A percentile compares a stretch with the other conserved stretches of the same genome.
phyloP scores from a whole-genome alignment of 805 yeast species.

The Wickerhamiella cacticola region DNA sequence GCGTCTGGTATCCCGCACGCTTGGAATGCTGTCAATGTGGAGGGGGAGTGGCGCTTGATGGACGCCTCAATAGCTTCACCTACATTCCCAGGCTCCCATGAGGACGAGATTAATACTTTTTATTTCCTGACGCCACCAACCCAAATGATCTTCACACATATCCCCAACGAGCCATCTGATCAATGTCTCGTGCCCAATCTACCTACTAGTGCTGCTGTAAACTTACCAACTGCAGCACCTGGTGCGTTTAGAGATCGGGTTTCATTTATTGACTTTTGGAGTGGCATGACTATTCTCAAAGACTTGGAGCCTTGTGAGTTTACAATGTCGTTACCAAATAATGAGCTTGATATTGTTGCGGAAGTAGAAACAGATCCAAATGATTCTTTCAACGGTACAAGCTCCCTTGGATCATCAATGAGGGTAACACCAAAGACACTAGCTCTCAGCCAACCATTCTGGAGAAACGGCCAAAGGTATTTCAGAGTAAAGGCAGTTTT shows the following conservation, averaged over 20 bases:
- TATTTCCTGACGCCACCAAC: conserved; percentile 73
- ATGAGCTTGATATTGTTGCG: conserved; percentile 54
- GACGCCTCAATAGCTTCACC: conserved; percentile 59
- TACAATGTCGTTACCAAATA: conserved; percentile 53
- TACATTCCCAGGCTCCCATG: conserved; percentile 40
- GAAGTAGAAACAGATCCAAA: conserved; percentile 27
- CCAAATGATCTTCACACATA: conserved; percentile 68
- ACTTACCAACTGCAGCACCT: conserved; percentile 79
- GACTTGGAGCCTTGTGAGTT: conserved; percentile 74
- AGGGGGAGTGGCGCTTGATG: conserved; percentile 66
- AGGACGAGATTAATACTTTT: conserved; percentile 39
- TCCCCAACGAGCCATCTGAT: conserved; percentile 63
- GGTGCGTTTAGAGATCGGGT: conserved; percentile 54
- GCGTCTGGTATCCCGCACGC: conserved; percentile 44
- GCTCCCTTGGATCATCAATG: background rate
- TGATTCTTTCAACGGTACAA: background rate
- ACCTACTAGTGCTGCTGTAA: conserved; percentile 62
- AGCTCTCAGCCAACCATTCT: conserved; percentile 66
- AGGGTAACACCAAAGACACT: conserved; percentile 36
- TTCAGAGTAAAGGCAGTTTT: conserved; percentile 72
- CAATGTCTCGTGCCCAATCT: conserved; percentile 83
- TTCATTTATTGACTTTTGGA: conserved; percentile 55
- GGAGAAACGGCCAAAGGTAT: conserved; percentile 46
- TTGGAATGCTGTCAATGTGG: conserved; percentile 72
- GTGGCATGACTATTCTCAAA: conserved; percentile 57